phyloP scores from a whole-genome alignment of 2,329 filamentous ascomycete species.

The Paraconiothyrium sp. region DNA sequence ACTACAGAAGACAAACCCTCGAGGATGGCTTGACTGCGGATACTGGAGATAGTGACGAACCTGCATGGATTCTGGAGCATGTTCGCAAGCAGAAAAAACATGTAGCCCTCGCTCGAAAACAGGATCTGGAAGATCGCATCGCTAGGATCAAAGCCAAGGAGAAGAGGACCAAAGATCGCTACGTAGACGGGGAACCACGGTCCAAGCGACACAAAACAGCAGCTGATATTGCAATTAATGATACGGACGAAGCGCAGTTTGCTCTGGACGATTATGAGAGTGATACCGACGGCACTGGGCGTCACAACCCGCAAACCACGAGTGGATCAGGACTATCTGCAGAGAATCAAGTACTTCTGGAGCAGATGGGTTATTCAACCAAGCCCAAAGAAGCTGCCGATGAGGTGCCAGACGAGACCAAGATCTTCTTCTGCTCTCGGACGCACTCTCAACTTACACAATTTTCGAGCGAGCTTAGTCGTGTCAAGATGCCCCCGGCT shows the following conservation, averaged over 20 bases:
- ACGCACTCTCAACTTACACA: constrained; percentile 93
- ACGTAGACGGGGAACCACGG: constrained; percentile 57
- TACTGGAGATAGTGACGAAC: constrained; percentile 71
- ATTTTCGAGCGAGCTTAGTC: constrained; percentile 82
- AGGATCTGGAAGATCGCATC: constrained; percentile 78
- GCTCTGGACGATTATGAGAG: constrained; percentile 79
- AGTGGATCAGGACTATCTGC: constrained; percentile 68
- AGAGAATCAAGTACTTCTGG: constrained; percentile 78
- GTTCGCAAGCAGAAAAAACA: constrained; percentile 74
- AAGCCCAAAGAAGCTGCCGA: constrained; percentile 54
- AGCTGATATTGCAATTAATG: constrained; percentile 16
- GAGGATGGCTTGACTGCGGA: constrained; percentile 62
- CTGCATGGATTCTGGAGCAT: constrained; percentile 85
- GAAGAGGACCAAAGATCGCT: constrained; percentile 66
- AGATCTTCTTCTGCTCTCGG: constrained; percentile 91
- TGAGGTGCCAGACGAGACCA: constrained; percentile 72
- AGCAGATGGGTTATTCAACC: constrained; percentile 59
- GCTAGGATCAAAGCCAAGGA: constrained; percentile 69
- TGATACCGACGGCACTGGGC: constrained; percentile 59
- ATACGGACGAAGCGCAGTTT: constrained; percentile 71
- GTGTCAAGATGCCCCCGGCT: constrained; percentile 79
- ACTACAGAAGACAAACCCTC: constrained; percentile 73
- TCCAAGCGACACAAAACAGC: constrained; percentile 55
- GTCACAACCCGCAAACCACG: constrained; percentile 29
- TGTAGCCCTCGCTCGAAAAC: constrained; percentile 71